These are phyloP conservation scores for Botrytis fragariae DNA, from an alignment of 2,329 filamentous ascomycete genomes.

Conservation along the genomic window DNA sequence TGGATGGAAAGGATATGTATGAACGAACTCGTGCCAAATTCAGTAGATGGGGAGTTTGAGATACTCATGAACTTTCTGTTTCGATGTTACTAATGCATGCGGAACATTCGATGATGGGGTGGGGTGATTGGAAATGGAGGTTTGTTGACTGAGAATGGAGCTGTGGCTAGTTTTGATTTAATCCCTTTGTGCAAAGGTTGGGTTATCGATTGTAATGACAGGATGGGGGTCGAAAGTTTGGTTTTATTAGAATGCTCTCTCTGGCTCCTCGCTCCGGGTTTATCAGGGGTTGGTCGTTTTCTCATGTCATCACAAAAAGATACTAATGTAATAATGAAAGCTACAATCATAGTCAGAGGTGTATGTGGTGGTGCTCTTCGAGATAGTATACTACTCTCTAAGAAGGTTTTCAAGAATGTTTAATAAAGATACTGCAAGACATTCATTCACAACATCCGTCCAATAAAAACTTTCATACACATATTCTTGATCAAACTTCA, in stretches of 20 bases:
- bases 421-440: not conserved
- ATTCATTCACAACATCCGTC: not conserved
- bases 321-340: not conserved
- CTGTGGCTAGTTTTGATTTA: too few relatives aligned
- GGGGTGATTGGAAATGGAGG: not conserved
- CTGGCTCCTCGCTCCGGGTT: not conserved
- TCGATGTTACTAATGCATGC: not conserved
- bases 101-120: not conserved
- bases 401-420: not conserved
- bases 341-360: not conserved
- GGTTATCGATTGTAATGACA: not conserved
- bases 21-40: not conserved
- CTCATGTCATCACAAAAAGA: not conserved
- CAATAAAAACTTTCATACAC: not conserved
- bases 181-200: not conserved
- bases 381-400: not conserved
- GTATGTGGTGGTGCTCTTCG: not conserved
- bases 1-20: not conserved
- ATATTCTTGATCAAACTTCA: slow-evolving; percentile 16
- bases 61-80: not conserved
- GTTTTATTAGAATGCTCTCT: not conserved
- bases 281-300: not conserved
- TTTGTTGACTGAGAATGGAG: not conserved
- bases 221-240: not conserved
- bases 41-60: not conserved